Evolutionary conservation across 2,329 filamentous ascomycete species (phyloP).

Genomic region (Colletotrichum chrysophilum): DNA sequence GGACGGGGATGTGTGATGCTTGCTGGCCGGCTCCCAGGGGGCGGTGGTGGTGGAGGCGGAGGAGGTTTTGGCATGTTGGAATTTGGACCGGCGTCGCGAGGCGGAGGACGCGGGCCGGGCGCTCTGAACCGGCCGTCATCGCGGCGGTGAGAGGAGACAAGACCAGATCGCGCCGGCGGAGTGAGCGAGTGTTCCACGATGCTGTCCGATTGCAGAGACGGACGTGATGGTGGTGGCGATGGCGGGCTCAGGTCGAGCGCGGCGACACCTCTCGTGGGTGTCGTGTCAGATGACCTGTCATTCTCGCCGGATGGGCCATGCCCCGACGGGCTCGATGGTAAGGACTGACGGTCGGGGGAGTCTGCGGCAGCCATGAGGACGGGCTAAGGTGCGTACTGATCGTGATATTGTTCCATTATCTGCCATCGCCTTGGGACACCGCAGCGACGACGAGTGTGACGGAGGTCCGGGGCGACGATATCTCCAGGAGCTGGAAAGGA

Average conservation of each 20-base stretch:
- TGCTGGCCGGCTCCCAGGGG: not conserved
- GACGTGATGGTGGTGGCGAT: not conserved
- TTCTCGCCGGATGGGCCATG: not conserved
- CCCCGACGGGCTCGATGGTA: not conserved
- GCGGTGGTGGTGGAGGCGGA: not conserved
- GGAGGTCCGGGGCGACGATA: not conserved
- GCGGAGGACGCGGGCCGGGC: not conserved
- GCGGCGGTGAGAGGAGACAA: not conserved
- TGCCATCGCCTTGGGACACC: not conserved
- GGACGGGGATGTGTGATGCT: not conserved
- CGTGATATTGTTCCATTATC: slow-evolving; percentile 17
- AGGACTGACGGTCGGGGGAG: not conserved
- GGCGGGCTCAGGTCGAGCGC: not conserved
- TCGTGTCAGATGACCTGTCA: not conserved
- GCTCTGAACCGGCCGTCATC: not conserved
- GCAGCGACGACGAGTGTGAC: not conserved
- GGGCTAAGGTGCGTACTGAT: slow-evolving; percentile 8
- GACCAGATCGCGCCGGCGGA: not conserved
- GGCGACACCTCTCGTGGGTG: not conserved
- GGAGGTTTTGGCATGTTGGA: not conserved
- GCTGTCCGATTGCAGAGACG: not conserved
- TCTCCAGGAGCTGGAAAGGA: not conserved
- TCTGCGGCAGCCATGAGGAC: slow-evolving; percentile 6
- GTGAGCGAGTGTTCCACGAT: not conserved
- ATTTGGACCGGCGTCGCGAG: not conserved